Percentiles rank a stretch among this genome's conserved stretches.
phyloP scores from a whole-genome alignment of 495 filamentous ascomycete genomes.

The Gamarada debralockiae region DNA sequence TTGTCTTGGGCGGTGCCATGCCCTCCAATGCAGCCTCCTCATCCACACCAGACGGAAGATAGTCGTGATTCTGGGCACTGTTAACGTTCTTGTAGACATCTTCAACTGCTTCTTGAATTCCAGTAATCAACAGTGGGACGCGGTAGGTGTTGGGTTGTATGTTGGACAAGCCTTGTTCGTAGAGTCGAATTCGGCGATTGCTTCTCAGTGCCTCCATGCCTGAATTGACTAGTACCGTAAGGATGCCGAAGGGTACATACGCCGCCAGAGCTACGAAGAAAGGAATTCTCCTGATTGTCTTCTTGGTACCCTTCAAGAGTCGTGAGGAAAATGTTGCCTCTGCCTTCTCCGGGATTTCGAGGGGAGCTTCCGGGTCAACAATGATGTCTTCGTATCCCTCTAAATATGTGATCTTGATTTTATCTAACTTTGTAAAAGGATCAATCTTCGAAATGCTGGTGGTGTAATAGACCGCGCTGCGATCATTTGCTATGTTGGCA shows the following conservation, averaged over 20 bases:
- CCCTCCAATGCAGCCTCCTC: conserved; percentile 16
- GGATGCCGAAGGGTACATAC: conserved; percentile 62
- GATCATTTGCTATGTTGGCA: conserved; percentile 81
- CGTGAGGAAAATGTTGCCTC: conserved; percentile 6
- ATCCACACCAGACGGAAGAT: conserved; percentile 17
- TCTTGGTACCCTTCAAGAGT: conserved; percentile 22
- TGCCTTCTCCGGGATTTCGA: conserved; percentile 37
- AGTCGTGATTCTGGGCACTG: conserved; percentile 56
- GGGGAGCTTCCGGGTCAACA: conserved; percentile 63
- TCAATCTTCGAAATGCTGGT: conserved; percentile 68
- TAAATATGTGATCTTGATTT: conserved; percentile 65
- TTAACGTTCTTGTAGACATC: conserved; percentile 68
- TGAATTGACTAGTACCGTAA: conserved; percentile 70
- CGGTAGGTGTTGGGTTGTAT: conserved; percentile 62
- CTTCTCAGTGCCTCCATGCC: conserved; percentile 70
- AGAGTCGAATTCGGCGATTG: conserved; percentile 64
- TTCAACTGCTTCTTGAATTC: conserved; percentile 68
- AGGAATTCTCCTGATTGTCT: conserved; percentile 40
- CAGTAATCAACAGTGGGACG: conserved; percentile 69
- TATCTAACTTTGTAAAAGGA: conserved; percentile 63
- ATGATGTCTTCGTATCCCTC: conserved; percentile 70
- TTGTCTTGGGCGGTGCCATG: neutral
- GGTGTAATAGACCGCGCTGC: conserved; percentile 77
- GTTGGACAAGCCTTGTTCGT: conserved; percentile 66
- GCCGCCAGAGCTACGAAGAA: conserved; percentile 57